Evolutionary conservation across 192 early-diverging fungal genomes (phyloP), one percentile per base, ranked within the genome.

Genomic region (Gonapodya prolifera): DNA sequence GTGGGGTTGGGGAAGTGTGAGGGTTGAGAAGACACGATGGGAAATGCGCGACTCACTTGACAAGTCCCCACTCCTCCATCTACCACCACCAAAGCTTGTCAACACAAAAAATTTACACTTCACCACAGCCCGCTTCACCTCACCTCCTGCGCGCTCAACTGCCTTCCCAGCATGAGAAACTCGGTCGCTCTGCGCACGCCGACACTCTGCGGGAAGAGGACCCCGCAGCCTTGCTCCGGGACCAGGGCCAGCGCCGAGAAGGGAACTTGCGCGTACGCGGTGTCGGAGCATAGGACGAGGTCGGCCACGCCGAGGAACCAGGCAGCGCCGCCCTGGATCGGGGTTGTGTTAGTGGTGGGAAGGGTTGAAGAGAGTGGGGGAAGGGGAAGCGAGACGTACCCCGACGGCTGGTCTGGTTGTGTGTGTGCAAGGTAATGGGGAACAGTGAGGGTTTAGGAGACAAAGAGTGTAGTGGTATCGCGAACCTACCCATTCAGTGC

Each of bases 221-320:
- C 32, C 2, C 71, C 71, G 28, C 8, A 73, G 16, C 71, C 71
- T 32, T 30, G 71, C 71, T 73, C 71, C 18, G 71, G 71, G 71
- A 73, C 71, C 71, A 73, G 71, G 31, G 8, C 71, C 8, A 73
- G 71, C 18, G 71, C 71, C 18, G 16, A 30, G 71, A 73, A 73
- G 71, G 71, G 71, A 29, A 73, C 31, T 32, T 73, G 71, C 18
- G 31, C 31, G 18, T 32, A 73, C 8, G 71, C 71, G 2, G 71
- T 73, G 28, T 73, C 71, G 71, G 71, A 32, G 45, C 8, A 61
- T 61, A 73, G 71, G 8, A 73, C 16, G 8, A 73, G 8, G 31
- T 32, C 71, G 8, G 71, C 71, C 16, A 73, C 71, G 8, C 71
- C 71, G 2, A 73, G 31, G 71, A 73, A 73, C 71, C 71, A 73